phyloP scores from a whole-genome alignment of 768 basidiomycete genomes.

The Lactifluus piperatus region DNA sequence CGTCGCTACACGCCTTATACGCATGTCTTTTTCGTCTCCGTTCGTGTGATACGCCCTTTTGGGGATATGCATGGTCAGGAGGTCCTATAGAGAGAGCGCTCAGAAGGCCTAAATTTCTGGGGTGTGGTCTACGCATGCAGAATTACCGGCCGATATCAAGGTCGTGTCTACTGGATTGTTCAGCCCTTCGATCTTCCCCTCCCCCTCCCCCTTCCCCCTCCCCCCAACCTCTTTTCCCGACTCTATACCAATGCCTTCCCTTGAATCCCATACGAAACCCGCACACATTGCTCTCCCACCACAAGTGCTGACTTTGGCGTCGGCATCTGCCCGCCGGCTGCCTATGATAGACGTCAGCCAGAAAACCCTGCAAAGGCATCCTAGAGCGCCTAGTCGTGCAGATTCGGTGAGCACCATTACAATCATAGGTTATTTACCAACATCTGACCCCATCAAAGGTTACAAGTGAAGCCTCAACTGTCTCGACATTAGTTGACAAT shows the following conservation, averaged over 20 bases:
- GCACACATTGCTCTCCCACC: not conserved
- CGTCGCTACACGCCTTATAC: conserved; percentile 14
- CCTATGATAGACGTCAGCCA: conserved; percentile 14
- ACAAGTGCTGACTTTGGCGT: not conserved
- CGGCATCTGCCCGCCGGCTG: conserved; percentile 4
- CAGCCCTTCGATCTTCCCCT: conserved; percentile 8
- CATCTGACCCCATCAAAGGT: conserved; percentile 5
- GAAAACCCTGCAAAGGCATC: not conserved
- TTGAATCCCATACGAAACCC: not conserved
- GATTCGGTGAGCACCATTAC: conserved; percentile 15
- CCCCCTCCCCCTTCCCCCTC: conserved; percentile 1
- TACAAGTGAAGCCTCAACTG: conserved; percentile 14
- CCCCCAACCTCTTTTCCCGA: not conserved
- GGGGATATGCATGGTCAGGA: conserved; percentile 6
- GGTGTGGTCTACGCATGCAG: conserved; percentile 14
- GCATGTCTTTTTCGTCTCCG: conserved; percentile 14
- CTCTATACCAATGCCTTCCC: conserved; percentile 1
- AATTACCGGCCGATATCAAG: conserved; percentile 12
- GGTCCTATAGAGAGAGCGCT: not conserved
- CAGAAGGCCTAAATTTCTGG: conserved; percentile 1
- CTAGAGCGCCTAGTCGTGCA: conserved; percentile 14
- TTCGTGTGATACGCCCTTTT: not conserved
- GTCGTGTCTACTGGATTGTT: not conserved
- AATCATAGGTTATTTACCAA: not conserved
- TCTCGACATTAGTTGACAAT: conserved; percentile 19